Percentiles rank a stretch among this genome's conserved stretches.
These are phyloP conservation scores for Pogostemon cablin DNA, from an alignment of 257 asterid species.

Conservation along the genomic window DNA sequence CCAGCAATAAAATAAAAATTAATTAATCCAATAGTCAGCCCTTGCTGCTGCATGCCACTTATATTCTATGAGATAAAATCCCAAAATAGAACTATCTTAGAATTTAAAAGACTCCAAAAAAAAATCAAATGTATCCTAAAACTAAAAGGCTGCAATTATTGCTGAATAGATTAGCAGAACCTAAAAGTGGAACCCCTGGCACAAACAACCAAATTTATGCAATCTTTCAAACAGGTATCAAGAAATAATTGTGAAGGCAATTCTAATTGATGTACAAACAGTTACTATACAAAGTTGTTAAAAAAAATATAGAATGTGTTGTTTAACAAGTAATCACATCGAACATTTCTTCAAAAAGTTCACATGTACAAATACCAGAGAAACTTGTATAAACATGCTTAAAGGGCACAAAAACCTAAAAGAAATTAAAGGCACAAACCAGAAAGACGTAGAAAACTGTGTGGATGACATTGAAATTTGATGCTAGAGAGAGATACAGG, in stretches of 20 bases:
- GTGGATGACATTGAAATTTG: neutral
- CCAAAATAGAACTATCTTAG: too few species aligned
- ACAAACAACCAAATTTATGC: constrained; percentile 23
- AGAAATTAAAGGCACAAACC: neutral
- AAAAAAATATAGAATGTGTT: neutral
- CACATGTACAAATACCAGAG: neutral
- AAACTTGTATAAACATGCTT: neutral
- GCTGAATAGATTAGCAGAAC: neutral
- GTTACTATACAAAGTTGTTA: neutral
- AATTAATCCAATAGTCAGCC: too few species aligned
- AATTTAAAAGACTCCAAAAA: too few species aligned
- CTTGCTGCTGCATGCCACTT: too few species aligned
- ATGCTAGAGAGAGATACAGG: neutral
- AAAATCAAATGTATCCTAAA: too few species aligned
- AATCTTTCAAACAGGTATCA: constrained; percentile 29
- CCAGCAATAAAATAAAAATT: too few species aligned
- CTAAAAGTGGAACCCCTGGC: neutral
- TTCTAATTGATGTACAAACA: constrained; percentile 29
- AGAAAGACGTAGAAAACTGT: neutral
- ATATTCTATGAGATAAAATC: too few species aligned
- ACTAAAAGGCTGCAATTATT: neutral
- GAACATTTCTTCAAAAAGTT: constrained; percentile 4
- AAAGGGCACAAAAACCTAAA: neutral
- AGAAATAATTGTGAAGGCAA: neutral
- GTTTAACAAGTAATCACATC: neutral